Conservation (phyloP, 345 rosid species). For the Bruguiera gymnorhiza region DNA sequence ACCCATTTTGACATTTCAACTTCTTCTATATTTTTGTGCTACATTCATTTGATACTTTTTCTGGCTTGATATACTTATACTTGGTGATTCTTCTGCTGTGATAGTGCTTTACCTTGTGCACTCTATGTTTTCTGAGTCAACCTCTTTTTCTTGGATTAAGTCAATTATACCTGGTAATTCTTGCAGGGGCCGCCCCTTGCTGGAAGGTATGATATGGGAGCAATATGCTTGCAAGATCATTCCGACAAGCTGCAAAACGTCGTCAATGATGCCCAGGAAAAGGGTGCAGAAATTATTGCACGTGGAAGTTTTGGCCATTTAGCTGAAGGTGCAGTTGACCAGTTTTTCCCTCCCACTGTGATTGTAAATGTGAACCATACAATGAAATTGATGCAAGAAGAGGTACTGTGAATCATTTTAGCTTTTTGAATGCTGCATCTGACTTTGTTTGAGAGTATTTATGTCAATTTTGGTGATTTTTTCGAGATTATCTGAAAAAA, state of each 20-base stretch:
- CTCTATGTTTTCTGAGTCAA: not conserved
- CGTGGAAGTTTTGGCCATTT: conserved; percentile 96
- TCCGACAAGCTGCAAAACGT: conserved; percentile 84
- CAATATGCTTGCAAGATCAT: conserved; percentile 92
- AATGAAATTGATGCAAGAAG: conserved; percentile 96
- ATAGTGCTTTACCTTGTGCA: no score
- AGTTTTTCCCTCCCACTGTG: conserved; percentile 90
- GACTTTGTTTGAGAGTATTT: not conserved
- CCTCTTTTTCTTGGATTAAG: not conserved
- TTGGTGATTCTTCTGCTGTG: not conserved
- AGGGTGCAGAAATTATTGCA: conserved; percentile 83
- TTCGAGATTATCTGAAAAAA: no score
- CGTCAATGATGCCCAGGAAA: conserved; percentile 79
- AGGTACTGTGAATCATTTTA: conserved; percentile 43
- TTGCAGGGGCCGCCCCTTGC: conserved; percentile 88
- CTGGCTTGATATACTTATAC: not conserved
- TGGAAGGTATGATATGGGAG: conserved; percentile 97
- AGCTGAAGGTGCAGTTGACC: conserved; percentile 91
- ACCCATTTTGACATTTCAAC: conserved; percentile 3
- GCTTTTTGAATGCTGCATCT: not conserved
- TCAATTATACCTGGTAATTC: not conserved
- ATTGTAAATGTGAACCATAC: conserved; percentile 74
- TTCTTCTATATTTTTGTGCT: not conserved
- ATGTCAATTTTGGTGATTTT: not conserved
- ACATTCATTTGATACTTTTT: not conserved